Evolutionary conservation across 495 filamentous ascomycete species (phyloP).

Genomic region (Penicillium canescens): DNA sequence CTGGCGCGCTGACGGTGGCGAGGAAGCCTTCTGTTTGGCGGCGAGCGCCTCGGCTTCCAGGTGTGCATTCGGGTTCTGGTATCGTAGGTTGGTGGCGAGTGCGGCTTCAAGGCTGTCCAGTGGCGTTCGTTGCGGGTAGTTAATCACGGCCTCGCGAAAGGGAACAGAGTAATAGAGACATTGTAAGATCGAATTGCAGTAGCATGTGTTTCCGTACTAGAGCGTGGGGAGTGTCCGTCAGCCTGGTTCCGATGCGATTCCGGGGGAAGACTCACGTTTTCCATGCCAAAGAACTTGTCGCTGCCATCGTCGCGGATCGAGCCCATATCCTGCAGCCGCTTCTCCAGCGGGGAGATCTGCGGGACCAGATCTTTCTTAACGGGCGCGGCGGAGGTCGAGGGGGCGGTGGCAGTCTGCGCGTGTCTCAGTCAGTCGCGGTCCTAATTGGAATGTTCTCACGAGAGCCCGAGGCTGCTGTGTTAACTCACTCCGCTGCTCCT

Average conservation of each 20-base stretch:
- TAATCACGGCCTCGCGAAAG: slow-evolving; percentile 93
- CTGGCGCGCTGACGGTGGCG: slow-evolving; percentile 40
- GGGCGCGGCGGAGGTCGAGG: slow-evolving; percentile 41
- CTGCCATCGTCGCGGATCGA: slow-evolving; percentile 82
- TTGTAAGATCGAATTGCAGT: slow-evolving; percentile 97
- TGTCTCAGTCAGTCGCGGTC: slow-evolving; percentile 15
- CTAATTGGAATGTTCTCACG: slow-evolving; percentile 17
- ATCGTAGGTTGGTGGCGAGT: slow-evolving; percentile 44
- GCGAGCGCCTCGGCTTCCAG: slow-evolving; percentile 44
- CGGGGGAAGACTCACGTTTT: slow-evolving; percentile 71
- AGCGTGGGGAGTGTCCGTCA: neutral
- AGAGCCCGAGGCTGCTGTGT: slow-evolving; percentile 14
- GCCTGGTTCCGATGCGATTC: neutral
- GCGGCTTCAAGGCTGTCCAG: slow-evolving; percentile 52
- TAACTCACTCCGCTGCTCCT: slow-evolving; percentile 44
- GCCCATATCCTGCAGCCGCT: slow-evolving; percentile 76
- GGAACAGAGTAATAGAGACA: slow-evolving; percentile 93
- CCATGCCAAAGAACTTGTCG: slow-evolving; percentile 98
- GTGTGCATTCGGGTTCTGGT: slow-evolving; percentile 43
- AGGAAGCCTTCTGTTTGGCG: slow-evolving; percentile 43
- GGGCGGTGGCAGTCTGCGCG: slow-evolving; percentile 41
- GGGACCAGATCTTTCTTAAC: slow-evolving; percentile 71
- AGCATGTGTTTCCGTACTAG: slow-evolving; percentile 97
- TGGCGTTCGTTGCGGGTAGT: slow-evolving; percentile 73
- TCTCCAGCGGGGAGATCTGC: slow-evolving; percentile 78